These are phyloP conservation scores for Fusarium circinatum DNA, from an alignment of 2,329 filamentous ascomycete species.

Conservation along the genomic window DNA sequence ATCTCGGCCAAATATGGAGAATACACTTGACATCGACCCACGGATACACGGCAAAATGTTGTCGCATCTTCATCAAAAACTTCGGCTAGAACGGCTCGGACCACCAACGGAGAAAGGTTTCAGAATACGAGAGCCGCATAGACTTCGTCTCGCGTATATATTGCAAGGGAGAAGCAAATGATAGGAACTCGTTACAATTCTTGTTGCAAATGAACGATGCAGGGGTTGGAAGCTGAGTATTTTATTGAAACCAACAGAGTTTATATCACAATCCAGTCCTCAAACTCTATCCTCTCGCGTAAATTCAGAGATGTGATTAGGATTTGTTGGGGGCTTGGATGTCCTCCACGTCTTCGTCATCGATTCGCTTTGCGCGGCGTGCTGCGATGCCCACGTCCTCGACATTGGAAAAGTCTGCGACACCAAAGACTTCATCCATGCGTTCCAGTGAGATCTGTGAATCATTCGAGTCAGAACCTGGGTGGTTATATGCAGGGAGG, in stretches of 20 bases:
- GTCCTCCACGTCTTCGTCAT: slow-evolving; percentile 27
- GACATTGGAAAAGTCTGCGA: slow-evolving; percentile 29
- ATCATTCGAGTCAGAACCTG: background rate
- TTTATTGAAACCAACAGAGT: background rate
- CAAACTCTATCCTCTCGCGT: background rate
- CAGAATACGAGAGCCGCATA: background rate
- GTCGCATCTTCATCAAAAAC: background rate
- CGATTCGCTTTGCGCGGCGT: slow-evolving; percentile 3
- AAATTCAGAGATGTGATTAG: background rate
- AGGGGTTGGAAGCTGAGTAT: background rate
- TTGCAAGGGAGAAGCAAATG: background rate
- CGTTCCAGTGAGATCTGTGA: slow-evolving; percentile 31
- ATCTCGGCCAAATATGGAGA: slow-evolving; percentile 2
- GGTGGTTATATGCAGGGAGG: fast-evolving
- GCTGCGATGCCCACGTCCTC: slow-evolving; percentile 28
- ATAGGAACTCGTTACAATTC: background rate
- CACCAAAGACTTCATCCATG: slow-evolving; percentile 32
- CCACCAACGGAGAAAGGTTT: background rate
- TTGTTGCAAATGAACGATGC: background rate
- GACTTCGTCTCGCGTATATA: background rate
- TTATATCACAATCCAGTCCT: background rate
- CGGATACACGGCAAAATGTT: slow-evolving; percentile 15
- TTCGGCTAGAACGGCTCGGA: background rate
- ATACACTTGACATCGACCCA: background rate
- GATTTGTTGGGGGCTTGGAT: background rate